Evolutionary conservation across 768 basidiomycete genomes (phyloP).

Genomic region (Trametes cingulata): DNA sequence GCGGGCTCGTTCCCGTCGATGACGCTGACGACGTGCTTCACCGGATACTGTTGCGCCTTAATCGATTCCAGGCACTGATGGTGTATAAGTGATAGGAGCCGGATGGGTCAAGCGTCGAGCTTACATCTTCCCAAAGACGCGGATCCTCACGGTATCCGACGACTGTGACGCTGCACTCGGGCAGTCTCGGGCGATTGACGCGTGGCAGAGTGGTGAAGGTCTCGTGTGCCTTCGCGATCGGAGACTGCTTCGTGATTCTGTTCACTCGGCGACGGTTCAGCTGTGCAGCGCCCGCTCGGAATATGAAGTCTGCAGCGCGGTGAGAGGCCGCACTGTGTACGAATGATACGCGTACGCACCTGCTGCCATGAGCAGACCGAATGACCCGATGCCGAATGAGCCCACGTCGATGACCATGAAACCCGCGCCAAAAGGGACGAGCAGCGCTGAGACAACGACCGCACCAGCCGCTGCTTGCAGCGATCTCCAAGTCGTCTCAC

Average conservation of each 20-base stretch:
- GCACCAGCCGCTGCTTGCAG: neutral
- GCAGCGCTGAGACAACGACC: neutral
- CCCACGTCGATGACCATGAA: constrained; percentile 18
- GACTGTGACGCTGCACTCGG: constrained; percentile 21
- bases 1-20: constrained; percentile 23
- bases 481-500: neutral
- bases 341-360: constrained; percentile 3
- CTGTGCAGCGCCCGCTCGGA: constrained; percentile 18
- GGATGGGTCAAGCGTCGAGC: neutral
- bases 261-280: constrained; percentile 19
- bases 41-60: constrained; percentile 21
- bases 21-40: constrained; percentile 24
- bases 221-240: constrained; percentile 10
- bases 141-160: constrained; percentile 23
- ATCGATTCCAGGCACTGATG: constrained; percentile 21
- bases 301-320: constrained; percentile 8
- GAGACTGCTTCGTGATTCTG: constrained; percentile 12
- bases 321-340: neutral
- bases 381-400: constrained; percentile 10
- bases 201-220: neutral
- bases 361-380: constrained; percentile 17
- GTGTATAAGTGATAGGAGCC: neutral
- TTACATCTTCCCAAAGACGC: constrained; percentile 16
- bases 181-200: constrained; percentile 1
- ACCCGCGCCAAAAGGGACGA: neutral